Evolutionary conservation across 257 asterid genomes (phyloP), one percentile per base, ranked within the genome.

Genomic region (Solanum chilense): DNA sequence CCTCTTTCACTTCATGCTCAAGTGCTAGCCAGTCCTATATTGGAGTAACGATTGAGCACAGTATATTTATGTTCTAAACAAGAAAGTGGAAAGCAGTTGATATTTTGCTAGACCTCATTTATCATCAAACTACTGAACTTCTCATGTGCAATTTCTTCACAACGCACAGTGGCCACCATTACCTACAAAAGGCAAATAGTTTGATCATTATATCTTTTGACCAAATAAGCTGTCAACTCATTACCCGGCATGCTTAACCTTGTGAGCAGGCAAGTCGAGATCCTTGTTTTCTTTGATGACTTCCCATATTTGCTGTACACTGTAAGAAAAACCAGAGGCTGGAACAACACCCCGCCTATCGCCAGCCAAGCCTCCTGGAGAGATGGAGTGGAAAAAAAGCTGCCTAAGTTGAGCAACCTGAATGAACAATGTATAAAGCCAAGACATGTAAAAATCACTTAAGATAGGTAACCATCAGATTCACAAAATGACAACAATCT

Each of bases 91-190:
- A 2, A 52, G 35, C 39, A 74, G 41, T 13, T 33, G 5, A 33
- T 33, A 33, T 33, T 33, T 33, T 8, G 25, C 73, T 2, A 85
- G 87, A 91, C 95, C 91, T 92, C 49, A 82, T 91, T 92, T 44
- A 88, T 87, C 23, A 76, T 88, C 89, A 92, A 91, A 75, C 56
- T 56, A 84, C 62, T 68, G 87, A 90, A 90, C 91, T 90, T 92
- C 89, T 91, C 93, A 84, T 82, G 89, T 41, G 95, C 95, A 85
- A 92, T 90, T 88, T 92, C 95, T 89, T 92, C 94, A 86, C 95
- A 92, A 60, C 95, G 90, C 66, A 92, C 95, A 77, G 95, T 89
- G 64, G 95, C 93, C 86, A 92, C 95, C 95, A 92, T 92, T 88
- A 91, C 92, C 95, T 92, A 69, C 87, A 69, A 33, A 85, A 85